Conservation (phyloP, 768 basidiomycete genomes). For the Fibroporia radiculosa region DNA sequence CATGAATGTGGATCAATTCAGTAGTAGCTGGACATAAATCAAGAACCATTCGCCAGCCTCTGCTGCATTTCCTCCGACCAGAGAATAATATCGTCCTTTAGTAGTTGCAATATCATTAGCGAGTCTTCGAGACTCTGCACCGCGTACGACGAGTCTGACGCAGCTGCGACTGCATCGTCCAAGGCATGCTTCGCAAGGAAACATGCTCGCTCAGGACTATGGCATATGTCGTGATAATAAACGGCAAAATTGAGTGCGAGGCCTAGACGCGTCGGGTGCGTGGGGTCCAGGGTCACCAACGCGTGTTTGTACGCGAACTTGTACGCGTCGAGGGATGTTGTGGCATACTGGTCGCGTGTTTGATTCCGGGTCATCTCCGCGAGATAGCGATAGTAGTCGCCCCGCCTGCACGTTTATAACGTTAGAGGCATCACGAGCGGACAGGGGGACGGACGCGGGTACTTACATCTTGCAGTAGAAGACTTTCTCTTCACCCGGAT, state of each 20-base stretch:
- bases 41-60: conserved; percentile 3
- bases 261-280: conserved; percentile 83
- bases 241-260: conserved; percentile 92
- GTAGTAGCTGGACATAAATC: not conserved
- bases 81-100: conserved; percentile 78
- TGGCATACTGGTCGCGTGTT: conserved; percentile 60
- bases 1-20: not conserved
- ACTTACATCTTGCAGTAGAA: conserved; percentile 87
- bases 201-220: conserved; percentile 81
- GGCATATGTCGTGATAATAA: conserved; percentile 83
- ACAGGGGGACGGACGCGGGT: too few species aligned
- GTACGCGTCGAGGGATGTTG: conserved; percentile 77
- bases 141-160: conserved; percentile 19
- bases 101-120: conserved; percentile 73
- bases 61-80: conserved; percentile 68
- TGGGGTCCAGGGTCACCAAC: conserved; percentile 58
- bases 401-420: conserved; percentile 68
- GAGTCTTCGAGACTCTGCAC: conserved; percentile 64
- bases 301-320: conserved; percentile 84
- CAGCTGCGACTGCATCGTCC: conserved; percentile 69
- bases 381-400: conserved; percentile 88
- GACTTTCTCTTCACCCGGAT: conserved; percentile 73
- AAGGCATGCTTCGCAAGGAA: conserved; percentile 89
- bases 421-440: too few species aligned
- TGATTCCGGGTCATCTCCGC: conserved; percentile 76